Base-by-base conservation (phyloP, 106 monocot species). In the Platanthera guangdongensis region DNA sequence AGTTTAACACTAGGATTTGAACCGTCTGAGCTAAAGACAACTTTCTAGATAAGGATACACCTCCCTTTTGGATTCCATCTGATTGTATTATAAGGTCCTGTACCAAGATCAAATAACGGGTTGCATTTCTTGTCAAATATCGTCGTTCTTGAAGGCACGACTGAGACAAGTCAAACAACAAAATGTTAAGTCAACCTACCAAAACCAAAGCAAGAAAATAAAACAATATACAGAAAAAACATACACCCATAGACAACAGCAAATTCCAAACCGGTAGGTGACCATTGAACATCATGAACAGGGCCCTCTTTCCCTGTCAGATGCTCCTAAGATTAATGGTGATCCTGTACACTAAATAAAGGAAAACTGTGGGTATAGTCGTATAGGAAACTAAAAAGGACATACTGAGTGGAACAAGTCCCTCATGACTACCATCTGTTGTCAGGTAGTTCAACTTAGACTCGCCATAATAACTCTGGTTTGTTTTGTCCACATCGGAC, bases 401-500 rank as follows among this genome's bases (percentile, higher is more conserved):
- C 92, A 81, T 91, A 93, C 91, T 78, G 16, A 97, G 69, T 75
- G 91, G 80, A 59, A 97, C 94, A 80, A 90, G 89, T 78, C 97
- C 97, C 83, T 97, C 91, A 78, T 94, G 88, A 53, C 81, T 79
- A 47, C 89, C 89, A 79, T 97, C 91, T 74, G 89, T 91, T 78
- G 91, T 97, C 76, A 97, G 83, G 75, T 97, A 97, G 73, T 90
- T 91, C 73, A 97, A 82, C 74, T 92, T 94, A 32, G 94, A 94
- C 88, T 97, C 97, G 70, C 97, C 97, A 88, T 97, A 94, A 77
- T 94, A 97, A 84, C 97, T 97, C 80, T 94, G 91, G 81, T 97
- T 97, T 50, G 82, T 97, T 80, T 97, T 94, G 74, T 97, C 97
- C 51, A 92, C 97, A 79, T 97, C 97, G 75, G 91, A 89, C 9